Evolutionary conservation across 2,329 filamentous ascomycete species (phyloP).

Genomic region (Aspergillus luchuensis): DNA sequence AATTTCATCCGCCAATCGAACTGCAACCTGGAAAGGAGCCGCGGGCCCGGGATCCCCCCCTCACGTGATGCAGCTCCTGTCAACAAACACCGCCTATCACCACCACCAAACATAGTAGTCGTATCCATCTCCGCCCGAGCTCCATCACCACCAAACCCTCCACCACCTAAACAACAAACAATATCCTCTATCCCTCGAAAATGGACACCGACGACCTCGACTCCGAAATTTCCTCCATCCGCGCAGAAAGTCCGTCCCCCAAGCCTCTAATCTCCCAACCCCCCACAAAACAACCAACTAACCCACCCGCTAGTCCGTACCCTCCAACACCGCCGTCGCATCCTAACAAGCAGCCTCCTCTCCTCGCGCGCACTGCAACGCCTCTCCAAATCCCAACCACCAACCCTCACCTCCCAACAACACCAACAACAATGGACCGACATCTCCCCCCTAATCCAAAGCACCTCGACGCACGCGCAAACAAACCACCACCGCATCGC

Average conservation of each 20-base stretch:
- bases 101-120: neutral
- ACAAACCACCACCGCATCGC: slow-evolving; percentile 48
- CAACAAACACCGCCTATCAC: slow-evolving; percentile 10
- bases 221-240: slow-evolving; percentile 44
- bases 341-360: slow-evolving; percentile 46
- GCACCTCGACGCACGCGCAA: slow-evolving; percentile 35
- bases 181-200: neutral
- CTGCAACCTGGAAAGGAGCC: neutral
- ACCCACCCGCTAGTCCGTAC: slow-evolving; percentile 38
- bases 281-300: slow-evolving; percentile 14
- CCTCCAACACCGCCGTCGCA: slow-evolving; percentile 41
- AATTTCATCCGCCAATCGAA: neutral
- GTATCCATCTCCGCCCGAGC: neutral
- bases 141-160: slow-evolving; percentile 5
- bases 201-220: slow-evolving; percentile 36
- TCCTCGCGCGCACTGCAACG: slow-evolving; percentile 41
- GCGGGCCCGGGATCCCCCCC: neutral
- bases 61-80: slow-evolving; percentile 12
- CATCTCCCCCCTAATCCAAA: slow-evolving; percentile 36
- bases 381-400: slow-evolving; percentile 7
- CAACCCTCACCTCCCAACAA: neutral
- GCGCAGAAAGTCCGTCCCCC: slow-evolving; percentile 41
- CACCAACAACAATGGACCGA: slow-evolving; percentile 14
- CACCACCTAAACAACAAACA: neutral
- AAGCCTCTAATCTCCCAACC: neutral